phyloP scores from a whole-genome alignment of 2,329 filamentous ascomycete species.

The Aspergillus udagawae region DNA sequence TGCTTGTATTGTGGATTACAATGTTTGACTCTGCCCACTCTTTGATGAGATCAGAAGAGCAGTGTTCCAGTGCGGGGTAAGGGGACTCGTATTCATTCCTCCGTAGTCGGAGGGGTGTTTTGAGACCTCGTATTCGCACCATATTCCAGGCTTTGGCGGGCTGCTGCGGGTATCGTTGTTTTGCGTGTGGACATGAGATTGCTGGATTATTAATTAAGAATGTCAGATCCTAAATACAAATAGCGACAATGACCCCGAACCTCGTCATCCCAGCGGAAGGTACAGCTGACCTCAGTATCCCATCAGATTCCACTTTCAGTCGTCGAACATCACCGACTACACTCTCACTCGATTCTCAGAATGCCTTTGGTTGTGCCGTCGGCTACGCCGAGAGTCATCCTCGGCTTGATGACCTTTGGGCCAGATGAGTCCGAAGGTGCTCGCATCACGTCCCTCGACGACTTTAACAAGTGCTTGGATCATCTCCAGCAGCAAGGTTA shows the following conservation, averaged over 20 bases:
- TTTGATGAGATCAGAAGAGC: background rate
- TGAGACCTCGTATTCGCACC: background rate
- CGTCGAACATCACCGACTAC: slow-evolving; percentile 1
- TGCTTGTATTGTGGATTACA: background rate
- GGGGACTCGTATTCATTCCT: background rate
- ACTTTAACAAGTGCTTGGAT: slow-evolving; percentile 69
- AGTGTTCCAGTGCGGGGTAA: background rate
- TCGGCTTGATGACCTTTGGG: slow-evolving; percentile 83
- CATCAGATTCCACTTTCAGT: background rate
- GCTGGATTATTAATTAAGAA: background rate
- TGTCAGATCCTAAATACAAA: background rate
- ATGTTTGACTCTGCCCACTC: background rate
- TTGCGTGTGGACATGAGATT: background rate
- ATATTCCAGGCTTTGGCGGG: background rate
- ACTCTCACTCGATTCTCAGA: background rate
- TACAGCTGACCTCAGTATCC: background rate
- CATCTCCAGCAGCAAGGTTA: slow-evolving; percentile 75
- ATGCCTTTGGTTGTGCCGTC: slow-evolving; percentile 39
- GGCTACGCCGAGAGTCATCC: slow-evolving; percentile 65
- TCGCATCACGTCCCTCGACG: slow-evolving; percentile 66
- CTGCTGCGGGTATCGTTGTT: background rate
- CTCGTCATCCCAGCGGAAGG: background rate
- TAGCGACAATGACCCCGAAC: background rate
- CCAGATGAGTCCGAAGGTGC: slow-evolving; percentile 61
- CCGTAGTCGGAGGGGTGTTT: background rate